phyloP scores from a whole-genome alignment of 441 rosid species.

The Adansonia rubrostipa region DNA sequence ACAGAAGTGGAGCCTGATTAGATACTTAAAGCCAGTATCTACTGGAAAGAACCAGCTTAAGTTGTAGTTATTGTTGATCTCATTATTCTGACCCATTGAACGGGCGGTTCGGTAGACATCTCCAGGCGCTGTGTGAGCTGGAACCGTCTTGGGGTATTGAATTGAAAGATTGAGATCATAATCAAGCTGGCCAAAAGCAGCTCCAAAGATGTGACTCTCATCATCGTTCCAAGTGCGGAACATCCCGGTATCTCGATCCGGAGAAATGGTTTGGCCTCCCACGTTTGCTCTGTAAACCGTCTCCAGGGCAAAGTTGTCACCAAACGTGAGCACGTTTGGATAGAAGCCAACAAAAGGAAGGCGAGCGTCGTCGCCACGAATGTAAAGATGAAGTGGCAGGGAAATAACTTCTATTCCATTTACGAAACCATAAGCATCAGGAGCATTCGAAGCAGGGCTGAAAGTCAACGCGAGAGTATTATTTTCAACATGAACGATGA shows the following conservation, averaged over 20 bases:
- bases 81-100: slow-evolving; percentile 21
- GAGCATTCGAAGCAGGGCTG: slow-evolving; percentile 20
- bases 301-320: slow-evolving; percentile 22
- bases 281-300: slow-evolving; percentile 32
- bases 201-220: slow-evolving; percentile 26
- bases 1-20: slow-evolving; percentile 39
- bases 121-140: slow-evolving; percentile 24
- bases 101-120: slow-evolving; percentile 24
- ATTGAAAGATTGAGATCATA: not conserved
- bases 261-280: slow-evolving; percentile 10
- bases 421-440: slow-evolving; percentile 32
- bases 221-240: slow-evolving; percentile 26
- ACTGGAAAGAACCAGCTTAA: slow-evolving; percentile 34
- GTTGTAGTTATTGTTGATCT: slow-evolving; percentile 21
- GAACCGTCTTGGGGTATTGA: not conserved
- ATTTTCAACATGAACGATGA: slow-evolving; percentile 12
- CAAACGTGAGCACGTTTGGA: too few relatives aligned
- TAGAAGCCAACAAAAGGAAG: slow-evolving; percentile 1
- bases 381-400: slow-evolving; percentile 27
- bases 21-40: slow-evolving; percentile 35
- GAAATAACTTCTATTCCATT: slow-evolving; percentile 34
- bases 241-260: not conserved
- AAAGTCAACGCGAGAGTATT: slow-evolving; percentile 28
- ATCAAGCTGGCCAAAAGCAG: not conserved
- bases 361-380: not conserved